phyloP scores from a whole-genome alignment of 768 basidiomycete species.

The Neoboletus magnificus region DNA sequence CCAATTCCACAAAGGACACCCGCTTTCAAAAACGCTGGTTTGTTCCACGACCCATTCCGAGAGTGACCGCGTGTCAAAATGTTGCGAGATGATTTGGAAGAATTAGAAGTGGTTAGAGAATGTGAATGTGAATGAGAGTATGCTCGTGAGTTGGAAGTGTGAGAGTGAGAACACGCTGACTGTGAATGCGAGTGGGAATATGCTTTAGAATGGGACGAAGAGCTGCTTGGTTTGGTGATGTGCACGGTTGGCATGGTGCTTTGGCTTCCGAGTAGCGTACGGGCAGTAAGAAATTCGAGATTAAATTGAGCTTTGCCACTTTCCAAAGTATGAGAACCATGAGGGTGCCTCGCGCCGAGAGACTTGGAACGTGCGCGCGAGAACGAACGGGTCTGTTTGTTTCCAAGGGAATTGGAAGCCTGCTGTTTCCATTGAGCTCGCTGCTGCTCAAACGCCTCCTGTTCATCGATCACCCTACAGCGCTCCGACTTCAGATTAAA shows the following conservation, averaged over 20 bases:
- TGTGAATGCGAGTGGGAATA: constrained; percentile 29
- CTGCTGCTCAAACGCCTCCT: constrained; percentile 55
- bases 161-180: constrained; percentile 18
- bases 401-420: constrained; percentile 61
- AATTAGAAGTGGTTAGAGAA: constrained; percentile 34
- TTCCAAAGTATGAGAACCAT: constrained; percentile 18
- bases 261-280: constrained; percentile 66
- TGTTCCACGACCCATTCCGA: constrained; percentile 39
- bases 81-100: constrained; percentile 32
- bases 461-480: constrained; percentile 64
- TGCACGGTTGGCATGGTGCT: constrained; percentile 43
- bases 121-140: constrained; percentile 38
- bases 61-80: constrained; percentile 24
- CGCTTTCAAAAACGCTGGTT: constrained; percentile 37
- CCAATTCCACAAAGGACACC: constrained; percentile 26
- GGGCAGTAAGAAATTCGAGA: constrained; percentile 62
- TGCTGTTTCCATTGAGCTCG: constrained; percentile 65
- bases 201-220: constrained; percentile 27
- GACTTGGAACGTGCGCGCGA: constrained; percentile 52
- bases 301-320: constrained; percentile 19
- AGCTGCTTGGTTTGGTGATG: constrained; percentile 15
- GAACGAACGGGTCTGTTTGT: constrained; percentile 57
- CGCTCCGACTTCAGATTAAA: neutral
- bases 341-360: constrained; percentile 21
- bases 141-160: constrained; percentile 25